Base-by-base conservation (phyloP, 768 basidiomycete species). In the Lentinula edodes region DNA sequence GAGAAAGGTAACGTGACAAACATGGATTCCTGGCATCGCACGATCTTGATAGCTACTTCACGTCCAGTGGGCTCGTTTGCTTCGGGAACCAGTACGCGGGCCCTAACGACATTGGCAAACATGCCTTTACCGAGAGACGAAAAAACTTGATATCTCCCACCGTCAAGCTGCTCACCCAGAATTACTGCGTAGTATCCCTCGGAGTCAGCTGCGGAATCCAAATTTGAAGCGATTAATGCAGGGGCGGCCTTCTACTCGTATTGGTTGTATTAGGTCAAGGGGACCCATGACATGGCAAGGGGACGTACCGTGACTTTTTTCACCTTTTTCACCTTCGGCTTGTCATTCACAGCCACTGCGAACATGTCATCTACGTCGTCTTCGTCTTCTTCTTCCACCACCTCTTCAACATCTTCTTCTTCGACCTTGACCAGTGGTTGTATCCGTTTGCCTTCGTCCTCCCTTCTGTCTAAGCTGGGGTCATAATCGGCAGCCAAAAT, bases 361-460 rank as follows among this genome's bases (percentile, higher is more conserved):
- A 98, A 98, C 95, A 99, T 98, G 71, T 98, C 96, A 64, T 96
- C 93, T 1, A 96, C 81, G 39, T 95, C 92, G 2, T 93, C 91
- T 12, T 92, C 91, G 7, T 90, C 91, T 10, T 88, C 88, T 2
- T 83, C 84, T 10, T 88, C 88, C 2, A 82, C 84, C 32, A 83
- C 83, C n/a, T 80, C 80, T 10, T 81, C 81, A 60, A 84, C 82
- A 10, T 80, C 80, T 16, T 76, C 69, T 1, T 73, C 69, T 58
- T 74, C 73, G 18, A 67, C 75, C 36, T 77, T 76, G 34, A 76
- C 72, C 28, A 64, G 76, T 68, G 69, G 83, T 3, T 75, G 78
- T 36, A 86, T 81, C 18, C 89, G 83, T 64, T 85, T 85, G 62
- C 86, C 86, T 63, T 93, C 91, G 64, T 95, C 93, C 69, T 92